Base-by-base conservation (phyloP, 148 eudicot genomes). In the Rhododendron griersonianum region DNA sequence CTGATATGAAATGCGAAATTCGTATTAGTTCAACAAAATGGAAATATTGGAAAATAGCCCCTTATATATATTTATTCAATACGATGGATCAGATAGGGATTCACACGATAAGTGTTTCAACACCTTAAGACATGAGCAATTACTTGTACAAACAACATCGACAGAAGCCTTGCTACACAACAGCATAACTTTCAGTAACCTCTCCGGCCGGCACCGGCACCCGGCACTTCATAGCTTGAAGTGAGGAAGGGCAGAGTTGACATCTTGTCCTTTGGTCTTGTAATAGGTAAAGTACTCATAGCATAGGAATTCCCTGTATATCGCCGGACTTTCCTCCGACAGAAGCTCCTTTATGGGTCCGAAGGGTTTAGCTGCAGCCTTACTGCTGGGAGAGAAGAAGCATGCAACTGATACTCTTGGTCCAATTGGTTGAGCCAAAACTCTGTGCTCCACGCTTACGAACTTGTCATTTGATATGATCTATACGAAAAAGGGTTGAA, bases 391-490 rank as follows among this genome's bases (percentile, higher is more conserved):
- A 65, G 41, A 85, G 87, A 92, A 90, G 85, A 91, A 91, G 73
- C 91, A 87, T 15, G 91, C 94, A 14, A 90, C 84, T 13, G 94
- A 92, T 33, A 91, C 81, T 44, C 94, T 88, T 1, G 94, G 75
- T 88, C 89, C 94, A 5, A 63, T 55, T 13, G 53, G 77, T 16
- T 86, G 87, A 19, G 94, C 91, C 87, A 89, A 37, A 14, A 92
- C 94, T 87, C 91, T 92, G 69, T 92, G 94, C 78, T 91, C 94
- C 63, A 88, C 89, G 75, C 91, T 89, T 30, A 55, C 89, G 41
- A 91, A 80, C 83, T 28, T 48, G 86, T 91, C 90, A 71, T 92
- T 92, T 67, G 86, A 88, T 65, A 91, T 86, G n/a, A 92, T 87
- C 94, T 92, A 14, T n/a, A 13, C 37, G 4, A 13, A 47, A 47